These are phyloP conservation scores for Babjeviella inositovora DNA, from an alignment of 805 yeast species.

Conservation along the genomic window DNA sequence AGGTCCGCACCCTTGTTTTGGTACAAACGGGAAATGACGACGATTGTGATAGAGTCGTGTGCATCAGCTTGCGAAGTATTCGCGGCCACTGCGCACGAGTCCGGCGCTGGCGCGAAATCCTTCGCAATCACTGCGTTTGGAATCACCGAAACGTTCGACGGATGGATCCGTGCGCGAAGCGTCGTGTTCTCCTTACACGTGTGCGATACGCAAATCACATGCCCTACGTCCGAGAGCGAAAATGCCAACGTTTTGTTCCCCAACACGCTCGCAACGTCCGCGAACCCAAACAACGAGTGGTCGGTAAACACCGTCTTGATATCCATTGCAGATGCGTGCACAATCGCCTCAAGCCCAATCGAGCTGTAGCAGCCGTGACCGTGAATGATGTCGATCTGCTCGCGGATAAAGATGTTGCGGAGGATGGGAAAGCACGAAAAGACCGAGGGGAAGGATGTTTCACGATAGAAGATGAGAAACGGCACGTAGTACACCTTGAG, in stretches of 20 bases:
- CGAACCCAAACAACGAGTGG: slow-evolving; percentile 90
- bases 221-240: slow-evolving; percentile 74
- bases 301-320: slow-evolving; percentile 85
- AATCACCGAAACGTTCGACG: slow-evolving; percentile 67
- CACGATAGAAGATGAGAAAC: slow-evolving; percentile 61
- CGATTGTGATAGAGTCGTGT: slow-evolving; percentile 49
- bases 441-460: slow-evolving; percentile 78
- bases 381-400: slow-evolving; percentile 76
- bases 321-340: slow-evolving; percentile 93
- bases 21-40: slow-evolving; percentile 79
- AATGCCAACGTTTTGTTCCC: slow-evolving; percentile 81
- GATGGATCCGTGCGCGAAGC: slow-evolving; percentile 70
- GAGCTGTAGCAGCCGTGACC: slow-evolving; percentile 89
- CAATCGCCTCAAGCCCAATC: slow-evolving; percentile 75
- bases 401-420: slow-evolving; percentile 75
- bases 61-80: slow-evolving; percentile 3
- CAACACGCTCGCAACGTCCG: slow-evolving; percentile 66
- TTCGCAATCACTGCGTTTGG: slow-evolving; percentile 89
- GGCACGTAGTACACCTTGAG: slow-evolving; percentile 89
- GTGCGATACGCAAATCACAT: slow-evolving; percentile 91
- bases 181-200: slow-evolving; percentile 95
- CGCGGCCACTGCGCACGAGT: slow-evolving; percentile 3
- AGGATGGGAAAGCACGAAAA: slow-evolving; percentile 78
- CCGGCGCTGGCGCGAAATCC: slow-evolving; percentile 47
- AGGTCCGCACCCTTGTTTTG: slow-evolving; percentile 96